Conservation (phyloP, 257 asterid species). For the Solanum megistacrolobum region DNA sequence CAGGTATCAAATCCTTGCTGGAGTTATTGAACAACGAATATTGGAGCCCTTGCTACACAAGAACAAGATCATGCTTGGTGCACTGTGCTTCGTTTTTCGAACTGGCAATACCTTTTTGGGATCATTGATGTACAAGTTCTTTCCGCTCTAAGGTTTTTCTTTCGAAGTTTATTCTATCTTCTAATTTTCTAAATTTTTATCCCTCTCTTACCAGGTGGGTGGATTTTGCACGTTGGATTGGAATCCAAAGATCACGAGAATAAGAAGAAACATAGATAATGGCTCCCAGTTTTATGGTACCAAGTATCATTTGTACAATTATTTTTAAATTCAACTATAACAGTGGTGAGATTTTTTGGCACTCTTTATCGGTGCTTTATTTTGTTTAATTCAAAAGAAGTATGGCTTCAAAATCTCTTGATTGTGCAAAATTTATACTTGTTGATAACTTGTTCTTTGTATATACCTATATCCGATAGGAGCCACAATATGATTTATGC, state of each 20-base stretch:
- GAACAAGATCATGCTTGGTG: constrained; percentile 63
- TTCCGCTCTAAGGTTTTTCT: neutral
- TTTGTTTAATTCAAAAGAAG: neutral
- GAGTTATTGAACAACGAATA: constrained; percentile 75
- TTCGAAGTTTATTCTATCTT: neutral
- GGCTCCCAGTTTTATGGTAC: neutral
- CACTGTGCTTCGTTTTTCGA: constrained; percentile 74
- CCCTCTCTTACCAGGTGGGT: constrained; percentile 67
- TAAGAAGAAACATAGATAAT: constrained; percentile 10
- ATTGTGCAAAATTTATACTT: neutral
- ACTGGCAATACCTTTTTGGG: constrained; percentile 97
- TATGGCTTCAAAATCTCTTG: neutral
- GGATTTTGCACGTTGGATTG: constrained; percentile 85
- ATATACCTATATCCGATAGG: neutral
- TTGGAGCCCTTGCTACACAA: constrained; percentile 85
- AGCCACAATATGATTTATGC: neutral
- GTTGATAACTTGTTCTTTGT: neutral
- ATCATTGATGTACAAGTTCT: constrained; percentile 57
- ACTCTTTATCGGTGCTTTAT: neutral
- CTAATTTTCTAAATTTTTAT: neutral
- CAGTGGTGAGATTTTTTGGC: neutral
- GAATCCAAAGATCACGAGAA: constrained; percentile 63
- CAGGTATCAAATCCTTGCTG: constrained; percentile 92
- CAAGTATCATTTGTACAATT: neutral
- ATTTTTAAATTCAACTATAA: neutral